A percentile compares a stretch with the other conserved stretches of the same genome.
Conservation (phyloP, 1,284 basidiomycete species). For the Chiua sp. region DNA sequence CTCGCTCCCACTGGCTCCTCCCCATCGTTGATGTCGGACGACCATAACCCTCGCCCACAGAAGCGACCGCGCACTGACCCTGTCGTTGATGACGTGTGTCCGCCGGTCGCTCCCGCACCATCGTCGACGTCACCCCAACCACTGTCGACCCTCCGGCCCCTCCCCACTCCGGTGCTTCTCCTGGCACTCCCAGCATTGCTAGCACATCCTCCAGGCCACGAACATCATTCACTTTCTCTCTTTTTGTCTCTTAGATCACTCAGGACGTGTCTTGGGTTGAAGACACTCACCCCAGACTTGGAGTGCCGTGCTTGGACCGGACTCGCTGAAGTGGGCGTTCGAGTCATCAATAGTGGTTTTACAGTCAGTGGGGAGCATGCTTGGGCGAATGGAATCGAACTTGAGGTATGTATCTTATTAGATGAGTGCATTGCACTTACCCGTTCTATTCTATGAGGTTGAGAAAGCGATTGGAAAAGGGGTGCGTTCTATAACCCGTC, state of each 20-base stretch:
- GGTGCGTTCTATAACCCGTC: constrained; percentile 35
- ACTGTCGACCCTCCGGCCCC: constrained; percentile 28
- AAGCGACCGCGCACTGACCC: constrained; percentile 30
- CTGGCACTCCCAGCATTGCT: constrained; percentile 64
- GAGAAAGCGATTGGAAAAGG: constrained; percentile 57
- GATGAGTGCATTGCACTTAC: constrained; percentile 7
- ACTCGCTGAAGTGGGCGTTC: constrained; percentile 68
- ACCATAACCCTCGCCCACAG: constrained; percentile 28
- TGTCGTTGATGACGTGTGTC: not conserved
- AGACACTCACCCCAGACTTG: constrained; percentile 57
- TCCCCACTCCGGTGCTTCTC: constrained; percentile 58
- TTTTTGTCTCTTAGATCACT: constrained; percentile 60
- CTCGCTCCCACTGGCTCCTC: not conserved
- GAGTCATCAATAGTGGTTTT: constrained; percentile 53
- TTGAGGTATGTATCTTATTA: constrained; percentile 47
- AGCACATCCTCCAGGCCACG: constrained; percentile 65
- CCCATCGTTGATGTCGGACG: constrained; percentile 25
- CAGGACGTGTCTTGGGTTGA: constrained; percentile 54
- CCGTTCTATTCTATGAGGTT: constrained; percentile 38
- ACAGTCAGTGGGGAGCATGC: constrained; percentile 41
- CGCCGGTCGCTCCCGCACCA: not conserved
- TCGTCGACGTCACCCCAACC: not conserved
- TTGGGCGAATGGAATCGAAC: constrained; percentile 55
- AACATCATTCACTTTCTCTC: constrained; percentile 55
- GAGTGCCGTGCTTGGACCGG: constrained; percentile 74